phyloP scores from a whole-genome alignment of 2,329 filamentous ascomycete genomes.

The Scytalidium lignicola region DNA sequence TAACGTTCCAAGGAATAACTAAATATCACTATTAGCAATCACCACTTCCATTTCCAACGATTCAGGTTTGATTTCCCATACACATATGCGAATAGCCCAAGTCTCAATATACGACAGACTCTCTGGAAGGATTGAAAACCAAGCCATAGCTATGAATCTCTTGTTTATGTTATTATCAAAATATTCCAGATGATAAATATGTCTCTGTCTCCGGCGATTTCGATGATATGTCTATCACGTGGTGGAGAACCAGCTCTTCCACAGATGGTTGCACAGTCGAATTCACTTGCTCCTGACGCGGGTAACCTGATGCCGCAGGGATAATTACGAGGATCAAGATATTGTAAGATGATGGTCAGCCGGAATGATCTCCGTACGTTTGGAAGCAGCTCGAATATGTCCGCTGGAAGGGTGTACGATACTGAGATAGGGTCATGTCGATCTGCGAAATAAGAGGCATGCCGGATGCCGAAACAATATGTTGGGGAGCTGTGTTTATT shows the following conservation, averaged over 20 bases:
- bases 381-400: not conserved
- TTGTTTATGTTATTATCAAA: not conserved
- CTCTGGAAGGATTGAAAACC: slow-evolving; percentile 60
- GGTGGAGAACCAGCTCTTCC: not conserved
- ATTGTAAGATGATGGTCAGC: not conserved
- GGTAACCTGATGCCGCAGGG: not conserved
- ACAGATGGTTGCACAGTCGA: not conserved
- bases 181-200: not conserved
- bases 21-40: slow-evolving; percentile 14
- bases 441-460: not conserved
- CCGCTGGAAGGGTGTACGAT: not conserved
- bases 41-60: not conserved
- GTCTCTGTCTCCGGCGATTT: not conserved
- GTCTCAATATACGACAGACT: slow-evolving; percentile 52
- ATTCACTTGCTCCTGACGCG: not conserved
- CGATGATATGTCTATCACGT: not conserved
- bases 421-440: not conserved
- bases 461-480: not conserved
- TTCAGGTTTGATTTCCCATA: slow-evolving; percentile 32
- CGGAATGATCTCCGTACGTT: not conserved
- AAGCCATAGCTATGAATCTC: slow-evolving; percentile 42
- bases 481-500: not conserved
- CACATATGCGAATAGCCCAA: slow-evolving; percentile 58
- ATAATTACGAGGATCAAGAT: not conserved
- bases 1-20: slow-evolving; percentile 56